phyloP scores from a whole-genome alignment of 2,329 filamentous ascomycete species.

The Hypoxylon sp. region DNA sequence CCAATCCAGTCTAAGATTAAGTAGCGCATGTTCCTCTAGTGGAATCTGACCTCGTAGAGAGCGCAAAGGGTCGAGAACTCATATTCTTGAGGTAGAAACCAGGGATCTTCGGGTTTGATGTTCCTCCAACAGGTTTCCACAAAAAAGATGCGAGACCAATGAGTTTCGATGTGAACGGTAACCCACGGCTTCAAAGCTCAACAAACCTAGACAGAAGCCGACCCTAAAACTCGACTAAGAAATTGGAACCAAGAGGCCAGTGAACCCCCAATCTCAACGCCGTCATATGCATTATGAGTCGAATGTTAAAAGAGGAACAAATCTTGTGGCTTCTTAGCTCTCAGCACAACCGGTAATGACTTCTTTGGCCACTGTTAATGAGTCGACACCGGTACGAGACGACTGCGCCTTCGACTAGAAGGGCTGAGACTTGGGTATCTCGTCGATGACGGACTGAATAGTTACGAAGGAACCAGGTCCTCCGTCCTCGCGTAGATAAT shows the following conservation, averaged over 20 bases:
- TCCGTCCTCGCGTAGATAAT: slow-evolving; percentile 83
- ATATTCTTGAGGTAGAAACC: not conserved
- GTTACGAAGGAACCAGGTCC: slow-evolving; percentile 87
- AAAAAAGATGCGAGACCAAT: slow-evolving; percentile 1
- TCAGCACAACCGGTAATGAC: not conserved
- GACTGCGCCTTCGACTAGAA: slow-evolving; percentile 19
- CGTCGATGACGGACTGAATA: slow-evolving; percentile 65
- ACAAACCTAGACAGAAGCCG: slow-evolving; percentile 1
- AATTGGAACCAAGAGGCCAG: slow-evolving; percentile 2
- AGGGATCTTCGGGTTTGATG: not conserved
- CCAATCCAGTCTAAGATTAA: slow-evolving; percentile 22
- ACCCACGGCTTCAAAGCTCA: slow-evolving; percentile 1
- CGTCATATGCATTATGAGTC: slow-evolving; percentile 16
- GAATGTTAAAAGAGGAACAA: not conserved
- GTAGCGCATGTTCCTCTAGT: not conserved
- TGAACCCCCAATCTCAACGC: slow-evolving; percentile 11
- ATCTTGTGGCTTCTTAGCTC: not conserved
- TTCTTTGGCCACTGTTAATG: not conserved
- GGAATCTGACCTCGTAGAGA: not conserved
- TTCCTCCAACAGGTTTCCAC: slow-evolving; percentile 7
- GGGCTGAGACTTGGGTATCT: slow-evolving; percentile 60
- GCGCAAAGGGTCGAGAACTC: not conserved
- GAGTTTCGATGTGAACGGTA: not conserved
- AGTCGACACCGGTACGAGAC: not conserved
- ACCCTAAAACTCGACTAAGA: not conserved